These are phyloP conservation scores for Conticribra weissflogii DNA, from an alignment of 108 stramenopile genomes.

Conservation along the genomic window DNA sequence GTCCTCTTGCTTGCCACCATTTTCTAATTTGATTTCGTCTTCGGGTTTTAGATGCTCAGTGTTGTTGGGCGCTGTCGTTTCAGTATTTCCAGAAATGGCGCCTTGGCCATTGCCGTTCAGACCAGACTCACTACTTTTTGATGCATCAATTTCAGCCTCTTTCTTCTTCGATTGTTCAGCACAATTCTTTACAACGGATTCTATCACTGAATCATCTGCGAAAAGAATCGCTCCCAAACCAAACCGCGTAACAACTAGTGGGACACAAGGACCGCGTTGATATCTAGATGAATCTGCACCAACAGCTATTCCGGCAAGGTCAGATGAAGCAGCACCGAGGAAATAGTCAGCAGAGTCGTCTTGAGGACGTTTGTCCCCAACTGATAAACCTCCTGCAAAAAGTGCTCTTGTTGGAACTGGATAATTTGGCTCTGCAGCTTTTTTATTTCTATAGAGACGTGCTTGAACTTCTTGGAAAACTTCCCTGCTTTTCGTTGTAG, in stretches of 20 bases:
- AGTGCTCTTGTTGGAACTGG: slow-evolving; percentile 3
- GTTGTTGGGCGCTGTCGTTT: too few relatives aligned
- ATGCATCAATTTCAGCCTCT: background rate
- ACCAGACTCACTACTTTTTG: background rate
- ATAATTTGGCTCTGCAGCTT: background rate
- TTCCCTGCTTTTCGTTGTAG: background rate
- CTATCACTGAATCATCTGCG: slow-evolving; percentile 60
- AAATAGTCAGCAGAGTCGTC: slow-evolving; percentile 73
- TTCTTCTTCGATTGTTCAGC: background rate
- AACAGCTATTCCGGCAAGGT: slow-evolving; percentile 68
- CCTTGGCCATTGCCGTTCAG: too few relatives aligned
- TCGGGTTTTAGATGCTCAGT: too few relatives aligned
- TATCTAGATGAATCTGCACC: slow-evolving; percentile 82
- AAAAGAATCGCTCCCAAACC: slow-evolving; percentile 69
- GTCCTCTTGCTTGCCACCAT: too few relatives aligned
- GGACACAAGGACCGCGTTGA: slow-evolving; percentile 74
- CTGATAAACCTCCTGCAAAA: slow-evolving; percentile 58
- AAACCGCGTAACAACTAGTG: slow-evolving; percentile 77
- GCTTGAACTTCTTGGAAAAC: background rate
- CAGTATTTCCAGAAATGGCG: too few relatives aligned
- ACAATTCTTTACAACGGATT: slow-evolving; percentile 40
- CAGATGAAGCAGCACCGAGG: slow-evolving; percentile 66
- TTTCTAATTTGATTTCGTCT: too few relatives aligned
- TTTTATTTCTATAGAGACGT: background rate
- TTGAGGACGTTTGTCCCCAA: slow-evolving; percentile 62